Percentiles rank a stretch among this genome's conserved stretches.
Conservation (phyloP, 2,329 filamentous ascomycete species). For the Didymella exigua region DNA sequence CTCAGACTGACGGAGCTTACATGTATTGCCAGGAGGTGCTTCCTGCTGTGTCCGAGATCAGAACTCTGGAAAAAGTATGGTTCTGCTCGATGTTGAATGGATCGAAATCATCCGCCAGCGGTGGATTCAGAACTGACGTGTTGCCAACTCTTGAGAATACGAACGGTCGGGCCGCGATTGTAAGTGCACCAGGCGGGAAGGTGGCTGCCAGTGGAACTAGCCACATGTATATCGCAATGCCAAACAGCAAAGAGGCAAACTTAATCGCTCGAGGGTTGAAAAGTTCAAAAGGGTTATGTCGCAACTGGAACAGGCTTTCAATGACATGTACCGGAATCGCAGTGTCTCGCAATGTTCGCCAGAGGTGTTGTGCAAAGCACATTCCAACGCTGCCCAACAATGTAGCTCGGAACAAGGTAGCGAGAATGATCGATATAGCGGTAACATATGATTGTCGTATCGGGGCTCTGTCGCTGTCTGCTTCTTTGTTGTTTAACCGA, state of each 20-base stretch:
- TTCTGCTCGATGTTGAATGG: too few relatives aligned
- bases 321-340: background rate
- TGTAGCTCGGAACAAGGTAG: background rate
- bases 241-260: background rate
- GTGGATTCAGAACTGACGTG: constrained; percentile 2
- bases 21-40: too few relatives aligned
- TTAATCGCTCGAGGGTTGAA: background rate
- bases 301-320: background rate
- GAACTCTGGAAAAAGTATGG: too few relatives aligned
- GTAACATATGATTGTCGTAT: background rate
- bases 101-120: background rate
- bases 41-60: too few relatives aligned
- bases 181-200: constrained; percentile 17
- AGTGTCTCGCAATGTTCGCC: background rate
- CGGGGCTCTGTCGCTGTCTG: background rate
- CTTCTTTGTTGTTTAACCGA: background rate
- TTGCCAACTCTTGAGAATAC: background rate
- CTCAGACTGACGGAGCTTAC: too few relatives aligned
- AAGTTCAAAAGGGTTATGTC: background rate
- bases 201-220: constrained; percentile 5
- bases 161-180: background rate
- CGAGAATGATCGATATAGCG: background rate
- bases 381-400: background rate
- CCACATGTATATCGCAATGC: constrained; percentile 6
- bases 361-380: background rate